Conservation (phyloP, 768 basidiomycete species). For the Amanita muscaria region DNA sequence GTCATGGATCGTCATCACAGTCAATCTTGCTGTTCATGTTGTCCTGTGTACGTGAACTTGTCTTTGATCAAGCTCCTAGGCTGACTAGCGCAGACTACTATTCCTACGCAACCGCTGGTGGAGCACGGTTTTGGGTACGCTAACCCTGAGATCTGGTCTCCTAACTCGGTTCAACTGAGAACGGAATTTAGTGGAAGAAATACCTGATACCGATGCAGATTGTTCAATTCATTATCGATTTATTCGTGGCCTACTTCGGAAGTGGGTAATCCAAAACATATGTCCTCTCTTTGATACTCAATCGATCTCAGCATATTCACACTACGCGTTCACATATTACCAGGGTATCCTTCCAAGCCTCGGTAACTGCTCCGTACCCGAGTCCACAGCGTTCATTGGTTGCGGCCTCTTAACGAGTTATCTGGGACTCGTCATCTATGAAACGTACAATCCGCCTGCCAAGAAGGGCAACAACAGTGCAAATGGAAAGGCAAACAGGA, state of each 20-base stretch:
- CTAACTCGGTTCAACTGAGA: conserved; percentile 1
- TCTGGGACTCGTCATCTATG: conserved; percentile 90
- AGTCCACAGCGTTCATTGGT: conserved; percentile 81
- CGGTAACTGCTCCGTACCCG: conserved; percentile 85
- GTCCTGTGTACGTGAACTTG: conserved; percentile 75
- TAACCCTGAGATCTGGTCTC: not conserved
- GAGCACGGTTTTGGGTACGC: conserved; percentile 88
- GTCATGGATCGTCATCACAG: conserved; percentile 93
- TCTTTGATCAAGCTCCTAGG: not conserved
- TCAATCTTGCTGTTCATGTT: conserved; percentile 92
- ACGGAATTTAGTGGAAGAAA: conserved; percentile 97
- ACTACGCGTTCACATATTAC: conserved; percentile 63
- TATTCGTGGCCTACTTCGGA: conserved; percentile 88
- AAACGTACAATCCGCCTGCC: conserved; percentile 67
- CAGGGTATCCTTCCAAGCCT: conserved; percentile 47
- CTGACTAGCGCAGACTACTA: conserved; percentile 72
- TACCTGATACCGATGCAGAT: conserved; percentile 97
- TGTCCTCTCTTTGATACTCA: too few relatives aligned
- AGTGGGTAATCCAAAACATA: too few relatives aligned
- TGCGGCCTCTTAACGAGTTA: conserved; percentile 84
- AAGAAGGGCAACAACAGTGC: conserved; percentile 35
- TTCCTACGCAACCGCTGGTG: conserved; percentile 97
- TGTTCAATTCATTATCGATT: conserved; percentile 88
- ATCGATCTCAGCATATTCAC: conserved; percentile 87
- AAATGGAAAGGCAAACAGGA: conserved; percentile 33